Base-by-base conservation (phyloP, 2,329 filamentous ascomycete genomes). In the Monosporascus sp. region DNA sequence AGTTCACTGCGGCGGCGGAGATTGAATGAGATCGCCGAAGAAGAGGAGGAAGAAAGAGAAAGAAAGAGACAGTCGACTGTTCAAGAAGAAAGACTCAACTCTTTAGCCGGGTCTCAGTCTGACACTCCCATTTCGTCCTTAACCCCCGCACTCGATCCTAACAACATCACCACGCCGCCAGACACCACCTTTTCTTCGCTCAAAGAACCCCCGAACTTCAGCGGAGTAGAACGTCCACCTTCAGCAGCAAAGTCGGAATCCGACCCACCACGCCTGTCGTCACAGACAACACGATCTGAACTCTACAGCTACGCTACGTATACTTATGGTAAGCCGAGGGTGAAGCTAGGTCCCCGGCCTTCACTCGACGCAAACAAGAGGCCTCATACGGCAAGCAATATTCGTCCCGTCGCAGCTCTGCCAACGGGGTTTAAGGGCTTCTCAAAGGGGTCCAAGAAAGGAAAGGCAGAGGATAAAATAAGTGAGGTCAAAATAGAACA, bases 11-110 rank as follows among this genome's bases (percentile, higher is more conserved):
- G 88, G 55, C 81, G 86, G 65, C 83, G 87, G 63, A 86, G 90
- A 60, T 76, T 97, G 63, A 87, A 93, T 74, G 93, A 96, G 73
- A 97, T 97, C 68, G 86, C 88, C n/a, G 94, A 97, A 72, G 90
- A 94, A 73, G 89, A 87, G 51, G 91, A 95, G 66, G 91, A 96
- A 64, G 84, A 79, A 55, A 72, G 82, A 58, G 76, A 83, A 27
- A 74, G 73, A 43, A 86, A 85, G 64, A 76, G 83, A 52, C 78
- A 85, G 63, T 84, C 80, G 2, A 71, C 80, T 7, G 74, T 78
- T 7, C 72, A 74, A 20, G 76, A 81, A 62, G 70, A 72, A 48
- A 62, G 50, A 54, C 62, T 71, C 40, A 66, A 70, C 48, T 66
- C 64, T 26, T 66, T 61, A 46, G 22, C 17, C 19, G 40, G 22